Evolutionary conservation across 495 filamentous ascomycete genomes (phyloP).

Genomic region (Penicillium pancosmium): DNA sequence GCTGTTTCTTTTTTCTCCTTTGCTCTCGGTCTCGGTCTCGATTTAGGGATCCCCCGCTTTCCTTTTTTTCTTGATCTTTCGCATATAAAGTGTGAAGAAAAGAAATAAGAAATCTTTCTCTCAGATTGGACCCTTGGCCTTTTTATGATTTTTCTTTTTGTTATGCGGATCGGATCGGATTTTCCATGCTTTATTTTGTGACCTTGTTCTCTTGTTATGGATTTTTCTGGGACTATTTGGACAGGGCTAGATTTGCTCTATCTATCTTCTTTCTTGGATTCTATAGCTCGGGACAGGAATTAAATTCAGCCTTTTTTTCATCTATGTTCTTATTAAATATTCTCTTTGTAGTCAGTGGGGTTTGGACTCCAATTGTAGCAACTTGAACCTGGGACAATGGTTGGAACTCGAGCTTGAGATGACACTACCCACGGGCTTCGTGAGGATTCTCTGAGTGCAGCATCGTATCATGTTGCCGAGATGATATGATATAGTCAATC

Average conservation of each 20-base stretch:
- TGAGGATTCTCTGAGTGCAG: too few species aligned
- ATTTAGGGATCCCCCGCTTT: background rate
- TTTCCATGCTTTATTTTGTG: background rate
- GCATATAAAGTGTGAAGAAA: too few species aligned
- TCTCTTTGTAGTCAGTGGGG: background rate
- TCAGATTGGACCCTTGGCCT: background rate
- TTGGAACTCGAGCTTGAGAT: too few species aligned
- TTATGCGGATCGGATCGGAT: background rate
- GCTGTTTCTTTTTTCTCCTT: background rate
- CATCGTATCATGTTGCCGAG: too few species aligned
- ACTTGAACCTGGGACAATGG: too few species aligned
- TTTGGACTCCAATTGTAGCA: too few species aligned
- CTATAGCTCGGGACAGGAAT: background rate
- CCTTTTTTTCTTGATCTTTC: too few species aligned
- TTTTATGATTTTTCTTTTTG: constrained; percentile 1
- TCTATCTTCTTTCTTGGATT: background rate
- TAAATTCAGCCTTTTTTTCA: constrained; percentile 1
- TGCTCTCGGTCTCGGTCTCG: background rate
- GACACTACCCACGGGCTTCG: too few species aligned
- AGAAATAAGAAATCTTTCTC: background rate
- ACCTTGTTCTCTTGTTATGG: background rate
- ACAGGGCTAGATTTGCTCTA: background rate
- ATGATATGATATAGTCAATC: too few species aligned
- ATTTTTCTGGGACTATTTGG: background rate
- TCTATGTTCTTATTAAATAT: constrained; percentile 3